Evolutionary conservation across 192 early-diverging fungal species (phyloP), one percentile per base, ranked within the genome.

Genomic region (Coemansia sp.): DNA sequence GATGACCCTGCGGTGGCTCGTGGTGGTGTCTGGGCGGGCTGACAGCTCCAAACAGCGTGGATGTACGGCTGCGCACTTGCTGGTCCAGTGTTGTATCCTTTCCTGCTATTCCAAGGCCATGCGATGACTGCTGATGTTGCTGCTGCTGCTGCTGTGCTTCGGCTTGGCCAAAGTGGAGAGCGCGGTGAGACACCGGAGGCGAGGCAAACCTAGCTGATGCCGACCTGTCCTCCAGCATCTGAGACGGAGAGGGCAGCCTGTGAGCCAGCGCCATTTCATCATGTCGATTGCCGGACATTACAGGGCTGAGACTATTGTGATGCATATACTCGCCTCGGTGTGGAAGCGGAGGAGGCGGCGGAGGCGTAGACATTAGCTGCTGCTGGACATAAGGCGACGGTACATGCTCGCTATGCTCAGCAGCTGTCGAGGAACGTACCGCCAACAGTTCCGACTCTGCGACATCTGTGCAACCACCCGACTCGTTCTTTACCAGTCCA

Each of bases 1-100:
- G 68, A 27, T 71, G 62, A 7, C 65, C 41, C 58, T 76, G 73
- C 9, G 27, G 61, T 24, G 52, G 34, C 27, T 41, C 36, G 9
- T 55, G 66, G 5, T 60, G 40, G 15, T 68, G 64, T 40, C 38
- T 40, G 38, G 61, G 20, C 12, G 61, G 61, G 12, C 33, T 40
- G 29, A 31, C 62, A 33, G 50, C 13, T 18, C n/a, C 36, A 50
- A 62, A 73, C 27, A 62, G 50, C 40, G 49, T 31, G 16, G 52
- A 66, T 8, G 61, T 39, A 16, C 29, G 71, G 41, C 27, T 67
- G n/a, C 65, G 71, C 9, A 73, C 71, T 8, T 73, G 71, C 47
- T 73, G 63, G 41, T 73, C 71, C 46, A 73, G 31, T 4, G 71
- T 27, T 31, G 53, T 38, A n/a, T 39, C 24, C 33, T 61, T 65